These are phyloP conservation scores for Pseudogymnoascus sp. DNA, from an alignment of 2,329 filamentous ascomycete species.

Conservation along the genomic window DNA sequence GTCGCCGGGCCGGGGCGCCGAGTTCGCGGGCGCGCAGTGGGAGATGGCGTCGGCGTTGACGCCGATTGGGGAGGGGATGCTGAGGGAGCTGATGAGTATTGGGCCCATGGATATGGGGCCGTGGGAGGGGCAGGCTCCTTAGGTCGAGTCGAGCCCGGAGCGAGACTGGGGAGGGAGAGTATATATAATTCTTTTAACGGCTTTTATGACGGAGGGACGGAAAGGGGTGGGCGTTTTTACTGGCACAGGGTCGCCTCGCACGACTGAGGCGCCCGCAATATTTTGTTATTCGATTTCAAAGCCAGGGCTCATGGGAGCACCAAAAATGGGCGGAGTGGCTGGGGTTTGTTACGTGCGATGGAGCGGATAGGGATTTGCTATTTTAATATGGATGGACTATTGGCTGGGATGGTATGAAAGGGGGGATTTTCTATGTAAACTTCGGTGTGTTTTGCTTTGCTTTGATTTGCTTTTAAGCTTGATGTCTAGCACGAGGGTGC, in stretches of 20 bases:
- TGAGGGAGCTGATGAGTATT: slow-evolving; percentile 51
- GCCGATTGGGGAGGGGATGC: slow-evolving; percentile 49
- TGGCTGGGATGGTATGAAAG: not conserved
- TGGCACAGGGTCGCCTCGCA: not conserved
- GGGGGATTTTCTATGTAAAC: not conserved
- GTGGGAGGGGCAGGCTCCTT: slow-evolving; percentile 36
- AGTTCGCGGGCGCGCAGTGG: slow-evolving; percentile 15
- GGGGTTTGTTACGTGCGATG: not conserved
- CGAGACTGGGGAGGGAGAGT: not conserved
- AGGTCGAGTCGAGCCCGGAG: not conserved
- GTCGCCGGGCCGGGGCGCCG: not conserved
- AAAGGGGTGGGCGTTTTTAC: not conserved
- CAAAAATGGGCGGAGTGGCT: not conserved
- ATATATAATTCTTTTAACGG: not conserved
- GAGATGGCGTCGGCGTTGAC: slow-evolving; percentile 43
- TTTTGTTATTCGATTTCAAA: not conserved
- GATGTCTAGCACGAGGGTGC: not conserved
- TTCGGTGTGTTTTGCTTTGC: not conserved
- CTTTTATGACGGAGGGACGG: not conserved
- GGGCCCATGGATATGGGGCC: slow-evolving; percentile 54
- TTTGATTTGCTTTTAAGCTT: not conserved
- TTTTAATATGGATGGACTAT: slow-evolving; percentile 3
- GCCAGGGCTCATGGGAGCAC: not conserved
- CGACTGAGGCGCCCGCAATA: not conserved
- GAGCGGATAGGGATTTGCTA: not conserved